Base-by-base conservation (phyloP, 2,329 filamentous ascomycete species). In the Monosporascus cannonballus region DNA sequence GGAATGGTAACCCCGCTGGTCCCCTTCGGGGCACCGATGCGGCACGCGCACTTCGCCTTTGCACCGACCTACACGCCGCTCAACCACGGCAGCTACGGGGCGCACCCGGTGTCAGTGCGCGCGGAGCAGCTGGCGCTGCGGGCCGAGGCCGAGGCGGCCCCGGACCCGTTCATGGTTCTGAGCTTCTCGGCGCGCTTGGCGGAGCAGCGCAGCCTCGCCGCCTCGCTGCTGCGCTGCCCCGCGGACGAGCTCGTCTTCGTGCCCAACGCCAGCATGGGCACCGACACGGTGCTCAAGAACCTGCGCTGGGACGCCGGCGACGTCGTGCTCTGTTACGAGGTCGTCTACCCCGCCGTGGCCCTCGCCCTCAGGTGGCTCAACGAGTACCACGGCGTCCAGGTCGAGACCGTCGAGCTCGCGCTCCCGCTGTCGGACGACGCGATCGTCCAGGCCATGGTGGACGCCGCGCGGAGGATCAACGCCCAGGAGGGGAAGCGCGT, bases 201-300 rank as follows among this genome's bases (percentile, higher is more conserved):
- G 3, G 38, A 50, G 30, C 53, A 61, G 34, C 62, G 65, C 2
- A 53, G 37, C 2, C 50, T 59, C 0, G 51, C 57, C 4, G 62
- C 64, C 0, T 20, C 34, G 0, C 2, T 61, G 3, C 53, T 68
- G 4, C 34, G 47, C 27, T 64, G 60, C 46, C 38, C 52, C 15
- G 51, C 37, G 11, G 54, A 63, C 30, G 64, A 66, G 41, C 45
- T 67, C 2, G 84, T 87, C 1, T 80, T 87, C 59, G 77, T 87
- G 6, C 76, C 80, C 22, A 89, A 89, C 61, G 83, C 85, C 4
- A 87, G 83, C 0, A 86, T 80, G 0, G 82, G 77, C 34, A 65
- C 81, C 22, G 85, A 86, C 61, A 85, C 79, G 0, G 76, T 87
- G 8, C 73, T 89, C 5, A 78, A 82, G 47, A 85, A 81, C 58